phyloP scores from a whole-genome alignment of 495 filamentous ascomycete genomes.

The Ramalina intermedia region DNA sequence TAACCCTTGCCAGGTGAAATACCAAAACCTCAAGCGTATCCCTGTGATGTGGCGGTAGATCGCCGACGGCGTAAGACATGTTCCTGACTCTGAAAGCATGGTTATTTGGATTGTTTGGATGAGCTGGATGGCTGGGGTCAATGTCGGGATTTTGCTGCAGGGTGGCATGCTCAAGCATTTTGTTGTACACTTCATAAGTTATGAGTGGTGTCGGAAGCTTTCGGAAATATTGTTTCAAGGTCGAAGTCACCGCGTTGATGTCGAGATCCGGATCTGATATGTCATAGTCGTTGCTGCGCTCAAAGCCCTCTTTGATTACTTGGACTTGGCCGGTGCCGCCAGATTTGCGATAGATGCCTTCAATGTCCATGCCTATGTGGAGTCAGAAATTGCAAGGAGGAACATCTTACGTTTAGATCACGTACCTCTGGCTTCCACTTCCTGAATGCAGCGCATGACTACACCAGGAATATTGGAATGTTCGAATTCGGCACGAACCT shows the following conservation, averaged over 20 bases:
- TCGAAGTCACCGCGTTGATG: constrained; percentile 90
- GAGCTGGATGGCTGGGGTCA: constrained; percentile 10
- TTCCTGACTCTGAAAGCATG: constrained; percentile 41
- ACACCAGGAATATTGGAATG: constrained; percentile 79
- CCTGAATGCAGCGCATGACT: constrained; percentile 87
- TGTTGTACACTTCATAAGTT: constrained; percentile 85
- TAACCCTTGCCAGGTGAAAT: constrained; percentile 85
- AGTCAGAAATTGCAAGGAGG: neutral
- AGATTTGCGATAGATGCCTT: constrained; percentile 96
- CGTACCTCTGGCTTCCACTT: constrained; percentile 76
- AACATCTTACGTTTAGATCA: neutral
- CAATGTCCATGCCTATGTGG: constrained; percentile 85
- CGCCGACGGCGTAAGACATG: constrained; percentile 53
- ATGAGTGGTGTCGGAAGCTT: constrained; percentile 84
- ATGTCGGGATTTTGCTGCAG: constrained; percentile 2
- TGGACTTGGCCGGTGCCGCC: constrained; percentile 82
- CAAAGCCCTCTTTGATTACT: constrained; percentile 76
- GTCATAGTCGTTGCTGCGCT: constrained; percentile 68
- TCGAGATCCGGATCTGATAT: constrained; percentile 88
- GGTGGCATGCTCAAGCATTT: constrained; percentile 57
- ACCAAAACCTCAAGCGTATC: constrained; percentile 87
- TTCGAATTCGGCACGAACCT: constrained; percentile 76
- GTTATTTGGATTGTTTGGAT: constrained; percentile 18
- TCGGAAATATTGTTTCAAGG: constrained; percentile 95
- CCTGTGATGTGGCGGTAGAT: constrained; percentile 66